A percentile compares a stretch with the other conserved stretches of the same genome.
These are phyloP conservation scores for Acer campestre DNA, from an alignment of 345 rosid genomes.

Conservation along the genomic window DNA sequence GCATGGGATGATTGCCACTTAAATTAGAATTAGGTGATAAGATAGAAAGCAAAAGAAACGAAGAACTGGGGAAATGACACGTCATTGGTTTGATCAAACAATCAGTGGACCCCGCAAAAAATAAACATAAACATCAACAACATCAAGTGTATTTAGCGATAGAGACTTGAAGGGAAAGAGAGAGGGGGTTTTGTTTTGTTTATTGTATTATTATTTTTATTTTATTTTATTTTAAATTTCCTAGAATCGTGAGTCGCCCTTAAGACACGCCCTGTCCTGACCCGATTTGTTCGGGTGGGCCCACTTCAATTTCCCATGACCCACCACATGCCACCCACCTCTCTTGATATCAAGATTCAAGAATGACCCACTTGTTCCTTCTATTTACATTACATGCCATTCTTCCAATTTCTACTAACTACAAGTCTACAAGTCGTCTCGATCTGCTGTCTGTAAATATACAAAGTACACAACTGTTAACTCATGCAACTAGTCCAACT, in stretches of 20 bases:
- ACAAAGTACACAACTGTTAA: not conserved
- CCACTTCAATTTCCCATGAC: conserved; percentile 45
- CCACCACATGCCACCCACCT: conserved; percentile 34
- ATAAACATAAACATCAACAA: not conserved
- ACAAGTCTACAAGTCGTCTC: not conserved
- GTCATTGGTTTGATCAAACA: not conserved
- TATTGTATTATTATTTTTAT: not conserved
- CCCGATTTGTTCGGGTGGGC: conserved; percentile 38
- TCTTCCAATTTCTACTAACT: not conserved
- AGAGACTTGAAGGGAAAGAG: not conserved
- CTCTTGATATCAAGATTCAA: not conserved
- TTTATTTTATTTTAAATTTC: not conserved
- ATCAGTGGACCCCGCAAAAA: conserved; percentile 7
- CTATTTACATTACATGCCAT: not conserved
- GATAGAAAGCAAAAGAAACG: not conserved
- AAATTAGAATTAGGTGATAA: not conserved
- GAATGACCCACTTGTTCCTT: not conserved
- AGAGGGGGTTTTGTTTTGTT: not conserved
- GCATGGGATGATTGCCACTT: not conserved
- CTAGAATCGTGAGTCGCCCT: conserved; percentile 49
- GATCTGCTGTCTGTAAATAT: not conserved
- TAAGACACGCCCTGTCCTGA: conserved; percentile 49
- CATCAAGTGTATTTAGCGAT: conserved; percentile 11
- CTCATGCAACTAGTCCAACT: not conserved
- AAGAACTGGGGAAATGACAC: conserved; percentile 13